Base-by-base conservation (phyloP, 2,329 filamentous ascomycete genomes). In the Nigrograna mackinnonii region DNA sequence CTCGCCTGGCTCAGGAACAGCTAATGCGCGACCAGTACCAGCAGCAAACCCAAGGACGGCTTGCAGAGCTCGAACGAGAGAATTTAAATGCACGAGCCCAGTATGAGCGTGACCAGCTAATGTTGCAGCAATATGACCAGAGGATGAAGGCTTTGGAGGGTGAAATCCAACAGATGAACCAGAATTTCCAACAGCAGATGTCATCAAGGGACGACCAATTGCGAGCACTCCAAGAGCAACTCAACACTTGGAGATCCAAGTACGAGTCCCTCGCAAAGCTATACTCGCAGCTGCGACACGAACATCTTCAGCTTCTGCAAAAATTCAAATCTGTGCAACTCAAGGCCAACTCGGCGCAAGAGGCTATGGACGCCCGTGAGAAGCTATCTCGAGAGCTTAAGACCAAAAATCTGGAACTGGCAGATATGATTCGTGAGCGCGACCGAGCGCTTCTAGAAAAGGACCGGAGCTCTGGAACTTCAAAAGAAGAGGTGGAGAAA, bases 331-430 rank as follows among this genome's bases (percentile, higher is more conserved):
- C 85, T 5, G 89, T 96, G 26, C 95, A 97, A 68, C 79, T 97
- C 50, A 99, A 97, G 78, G 94, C 94, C 2, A 91, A 92, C 13
- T 97, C 91, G 4, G 94, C 94, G 0, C 92, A 97, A 66, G 94
- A 99, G 73, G 94, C 94, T 2, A 96, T 97, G 50, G 94, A 97
- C 43, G 85, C 83, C 57, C 86, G 92, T 6, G 94, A 99, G 74
- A 96, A 95, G 76, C 79, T 99, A 39, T 91, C 97, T 74, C 87
- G 92, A 22, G 94, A 99, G 73, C 87, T 99, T 67, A 99, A 99
- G 81, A 96, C 92, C 21, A 99, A 99, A 82, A 99, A 99, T 65
- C 77, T 99, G n/a, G 94, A 99, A 69, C 74, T 99, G 48, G 94
- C 94, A 22, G 91, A 97, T 67, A 97, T 99, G 94, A 99, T 99